phyloP scores from a whole-genome alignment of 768 basidiomycete genomes.

The Clavaria fumosa region DNA sequence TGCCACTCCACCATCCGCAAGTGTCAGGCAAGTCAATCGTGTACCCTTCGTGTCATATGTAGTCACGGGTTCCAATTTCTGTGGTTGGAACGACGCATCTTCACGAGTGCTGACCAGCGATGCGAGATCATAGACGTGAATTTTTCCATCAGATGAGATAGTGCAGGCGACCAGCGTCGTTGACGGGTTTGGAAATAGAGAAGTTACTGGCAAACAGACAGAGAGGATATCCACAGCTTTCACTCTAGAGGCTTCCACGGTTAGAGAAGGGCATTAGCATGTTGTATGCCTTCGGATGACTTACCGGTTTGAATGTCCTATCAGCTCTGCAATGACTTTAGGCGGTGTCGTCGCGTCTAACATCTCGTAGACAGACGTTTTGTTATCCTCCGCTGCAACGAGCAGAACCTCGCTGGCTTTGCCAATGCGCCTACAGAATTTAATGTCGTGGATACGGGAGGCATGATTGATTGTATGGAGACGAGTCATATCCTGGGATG shows the following conservation, averaged over 20 bases:
- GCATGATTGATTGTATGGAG: slow-evolving; percentile 61
- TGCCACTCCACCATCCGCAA: slow-evolving; percentile 31
- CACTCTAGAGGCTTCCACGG: slow-evolving; percentile 43
- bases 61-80: slow-evolving; percentile 38
- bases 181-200: slow-evolving; percentile 11
- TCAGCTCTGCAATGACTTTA: slow-evolving; percentile 48
- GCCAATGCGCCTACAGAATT: slow-evolving; percentile 49
- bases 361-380: slow-evolving; percentile 62
- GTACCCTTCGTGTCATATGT: slow-evolving; percentile 78
- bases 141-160: slow-evolving; percentile 80
- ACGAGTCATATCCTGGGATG: slow-evolving; percentile 57
- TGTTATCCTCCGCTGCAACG: slow-evolving; percentile 83
- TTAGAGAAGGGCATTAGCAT: slow-evolving; percentile 3
- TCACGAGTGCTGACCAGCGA: slow-evolving; percentile 24
- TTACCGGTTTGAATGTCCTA: slow-evolving; percentile 80
- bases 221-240: slow-evolving; percentile 61
- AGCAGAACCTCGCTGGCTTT: slow-evolving; percentile 56
- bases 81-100: slow-evolving; percentile 7
- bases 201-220: slow-evolving; percentile 34
- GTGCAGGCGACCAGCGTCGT: slow-evolving; percentile 57
- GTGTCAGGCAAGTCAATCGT: slow-evolving; percentile 59
- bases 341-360: slow-evolving; percentile 32
- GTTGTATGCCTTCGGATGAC: slow-evolving; percentile 15
- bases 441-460: slow-evolving; percentile 72
- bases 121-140: slow-evolving; percentile 61